Conservation (phyloP, 1,284 basidiomycete genomes). For the Takashimella tepidaria region DNA sequence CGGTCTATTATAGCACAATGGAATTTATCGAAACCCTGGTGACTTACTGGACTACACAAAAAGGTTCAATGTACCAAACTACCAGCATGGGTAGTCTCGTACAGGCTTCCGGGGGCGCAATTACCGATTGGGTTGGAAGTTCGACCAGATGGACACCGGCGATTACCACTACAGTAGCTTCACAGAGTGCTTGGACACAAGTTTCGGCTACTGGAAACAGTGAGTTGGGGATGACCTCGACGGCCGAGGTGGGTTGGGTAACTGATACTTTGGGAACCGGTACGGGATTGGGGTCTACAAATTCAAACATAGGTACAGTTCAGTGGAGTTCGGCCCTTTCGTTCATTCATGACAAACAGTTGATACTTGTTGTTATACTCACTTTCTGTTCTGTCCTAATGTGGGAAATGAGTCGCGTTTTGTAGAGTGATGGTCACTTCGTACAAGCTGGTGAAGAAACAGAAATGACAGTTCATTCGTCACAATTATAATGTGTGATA, state of each 20-base stretch:
- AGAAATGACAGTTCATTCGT: no score
- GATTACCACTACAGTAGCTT: not conserved
- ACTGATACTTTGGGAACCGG: not conserved
- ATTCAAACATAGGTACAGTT: not conserved
- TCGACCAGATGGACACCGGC: not conserved
- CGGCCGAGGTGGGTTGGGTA: not conserved
- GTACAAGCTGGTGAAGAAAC: no score
- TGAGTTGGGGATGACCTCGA: not conserved
- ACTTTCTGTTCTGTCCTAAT: not conserved
- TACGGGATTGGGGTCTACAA: not conserved
- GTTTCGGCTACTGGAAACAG: not conserved
- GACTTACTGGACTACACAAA: slow-evolving; percentile 20
- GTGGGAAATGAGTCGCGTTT: not conserved
- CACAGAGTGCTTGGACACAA: not conserved
- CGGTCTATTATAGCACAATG: slow-evolving; percentile 16
- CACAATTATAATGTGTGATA: no score
- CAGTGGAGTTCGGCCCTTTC: not conserved
- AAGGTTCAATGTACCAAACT: slow-evolving; percentile 10
- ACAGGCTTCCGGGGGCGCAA: not conserved
- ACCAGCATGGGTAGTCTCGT: slow-evolving; percentile 5
- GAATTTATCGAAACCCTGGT: slow-evolving; percentile 24
- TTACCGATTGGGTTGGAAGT: not conserved
- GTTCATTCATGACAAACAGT: not conserved
- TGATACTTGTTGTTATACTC: not conserved
- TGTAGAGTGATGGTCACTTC: no score